phyloP scores from a whole-genome alignment of 352 stramenopile genomes.

The Thalassiosira hispida region DNA sequence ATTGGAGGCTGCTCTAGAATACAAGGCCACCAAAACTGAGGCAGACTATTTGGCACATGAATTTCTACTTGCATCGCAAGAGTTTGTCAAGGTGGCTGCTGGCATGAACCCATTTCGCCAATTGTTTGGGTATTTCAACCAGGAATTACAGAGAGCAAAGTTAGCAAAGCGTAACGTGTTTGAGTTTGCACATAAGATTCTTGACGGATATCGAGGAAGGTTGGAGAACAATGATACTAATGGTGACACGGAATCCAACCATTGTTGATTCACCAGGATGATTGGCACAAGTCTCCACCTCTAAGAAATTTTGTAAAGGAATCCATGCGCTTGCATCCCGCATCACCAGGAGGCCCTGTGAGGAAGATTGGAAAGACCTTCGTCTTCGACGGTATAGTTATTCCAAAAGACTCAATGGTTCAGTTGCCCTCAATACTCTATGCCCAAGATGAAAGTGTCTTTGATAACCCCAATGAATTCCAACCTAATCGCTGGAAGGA shows the following conservation, averaged over 20 bases:
- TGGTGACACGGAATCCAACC: conserved; percentile 22
- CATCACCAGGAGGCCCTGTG: not conserved
- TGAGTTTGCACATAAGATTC: no score
- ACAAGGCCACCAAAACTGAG: conserved; percentile 19
- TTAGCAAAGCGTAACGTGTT: no score
- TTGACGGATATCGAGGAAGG: not conserved
- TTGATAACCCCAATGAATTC: conserved; percentile 25
- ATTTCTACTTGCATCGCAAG: not conserved
- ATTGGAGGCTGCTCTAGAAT: conserved; percentile 28
- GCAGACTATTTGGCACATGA: not conserved
- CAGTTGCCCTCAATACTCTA: conserved; percentile 11
- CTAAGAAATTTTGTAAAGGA: conserved; percentile 32
- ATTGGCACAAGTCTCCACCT: conserved; percentile 7
- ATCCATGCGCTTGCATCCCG: conserved; percentile 31
- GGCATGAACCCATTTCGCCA: not conserved
- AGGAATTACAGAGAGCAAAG: not conserved
- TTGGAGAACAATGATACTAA: not conserved
- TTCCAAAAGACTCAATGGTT: conserved; percentile 30
- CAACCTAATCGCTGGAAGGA: conserved; percentile 20
- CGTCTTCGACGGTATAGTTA: not conserved
- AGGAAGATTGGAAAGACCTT: conserved; percentile 16
- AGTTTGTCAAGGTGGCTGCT: not conserved
- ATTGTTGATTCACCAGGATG: conserved; percentile 5
- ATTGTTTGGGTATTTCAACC: not conserved
- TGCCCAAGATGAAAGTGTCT: conserved; percentile 12